A percentile compares a stretch with the other conserved stretches of the same genome.
Evolutionary conservation across 129 eudicot species (phyloP).

Genomic region (Chrysanthemum seticuspe): DNA sequence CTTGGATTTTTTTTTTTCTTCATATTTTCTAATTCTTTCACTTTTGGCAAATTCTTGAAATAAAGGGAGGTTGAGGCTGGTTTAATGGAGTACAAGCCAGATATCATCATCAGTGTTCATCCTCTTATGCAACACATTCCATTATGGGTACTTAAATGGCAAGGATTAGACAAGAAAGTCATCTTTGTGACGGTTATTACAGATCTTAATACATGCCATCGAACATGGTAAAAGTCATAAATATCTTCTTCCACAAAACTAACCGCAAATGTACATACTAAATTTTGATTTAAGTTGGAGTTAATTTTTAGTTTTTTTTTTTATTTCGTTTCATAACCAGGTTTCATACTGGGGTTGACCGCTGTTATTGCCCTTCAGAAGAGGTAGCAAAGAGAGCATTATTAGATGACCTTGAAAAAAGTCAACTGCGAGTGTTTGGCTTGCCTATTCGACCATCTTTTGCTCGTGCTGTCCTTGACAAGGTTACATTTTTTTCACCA

Average conservation of each 20-base stretch:
- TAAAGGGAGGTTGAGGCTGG: conserved; percentile 97
- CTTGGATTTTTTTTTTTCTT: too few species aligned
- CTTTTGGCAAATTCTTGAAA: conserved; percentile 5
- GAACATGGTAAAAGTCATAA: conserved; percentile 64
- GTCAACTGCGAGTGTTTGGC: conserved; percentile 79
- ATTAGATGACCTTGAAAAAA: conserved; percentile 61
- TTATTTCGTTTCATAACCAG: conserved; percentile 30
- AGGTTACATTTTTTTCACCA: conserved; percentile 40
- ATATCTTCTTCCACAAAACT: neutral
- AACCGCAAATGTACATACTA: neutral
- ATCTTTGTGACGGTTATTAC: conserved; percentile 92
- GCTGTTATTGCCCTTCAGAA: conserved; percentile 90
- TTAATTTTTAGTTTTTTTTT: too few species aligned
- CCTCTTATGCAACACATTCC: conserved; percentile 99
- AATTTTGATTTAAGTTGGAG: too few species aligned
- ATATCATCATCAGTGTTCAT: conserved; percentile 93
- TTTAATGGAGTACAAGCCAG: conserved; percentile 97
- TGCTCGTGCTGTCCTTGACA: conserved; percentile 69
- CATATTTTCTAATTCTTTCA: neutral
- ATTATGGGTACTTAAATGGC: conserved; percentile 94
- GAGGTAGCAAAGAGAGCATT: conserved; percentile 88
- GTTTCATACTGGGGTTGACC: conserved; percentile 90
- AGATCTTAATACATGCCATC: conserved; percentile 90
- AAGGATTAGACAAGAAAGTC: conserved; percentile 89
- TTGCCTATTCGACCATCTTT: conserved; percentile 94